Evolutionary conservation across 2,329 filamentous ascomycete genomes (phyloP), one percentile per base, ranked within the genome.

Genomic region (Colletotrichum viniferum): DNA sequence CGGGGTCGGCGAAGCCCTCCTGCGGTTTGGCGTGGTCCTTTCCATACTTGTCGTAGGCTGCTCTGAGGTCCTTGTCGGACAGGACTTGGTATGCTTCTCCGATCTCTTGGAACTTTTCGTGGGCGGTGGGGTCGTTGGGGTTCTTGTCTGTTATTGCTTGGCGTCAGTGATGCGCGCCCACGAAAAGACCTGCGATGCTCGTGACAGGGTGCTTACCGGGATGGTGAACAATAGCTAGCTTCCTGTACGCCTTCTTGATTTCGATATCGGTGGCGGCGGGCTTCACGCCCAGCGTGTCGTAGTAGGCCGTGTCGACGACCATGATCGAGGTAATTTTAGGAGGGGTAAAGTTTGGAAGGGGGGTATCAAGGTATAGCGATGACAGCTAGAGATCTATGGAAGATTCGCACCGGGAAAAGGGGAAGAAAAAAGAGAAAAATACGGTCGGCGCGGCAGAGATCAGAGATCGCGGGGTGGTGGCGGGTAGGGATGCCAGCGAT

Each of bases 201-300:
- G 14, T 34, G 71, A 66, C 36, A 16, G 56, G 61, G 38, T 38
- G 80, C 87, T 79, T 87, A 95, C 94, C 94, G 78, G 95, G 95
- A 85, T 98, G 96, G 81, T 98, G 95, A 79, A 96, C 92, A 84
- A 98, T 98, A 79, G 97, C 97, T 79, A 97, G 91, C 87, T 96
- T 98, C 83, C 96, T 92, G 86, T 98, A 98, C 32, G 96, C 96
- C 88, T 98, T 98, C 86, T 98, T 98, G 86, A 98, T 98, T 84
- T 98, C 96, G 66, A 98, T 91, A 84, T 96, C 95, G 52, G 95
- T 94, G 34, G 96, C 96, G 71, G 94, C 95, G 78, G 95, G 93
- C 86, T 93, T 89, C 81, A 98, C 96, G 82, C 94, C 95, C 52
- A 98, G 89, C 80, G 92, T 92, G 86, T 98, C 96, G 86, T 97